Conservation (phyloP, 495 filamentous ascomycete genomes). For the Cetradonia linearis region DNA sequence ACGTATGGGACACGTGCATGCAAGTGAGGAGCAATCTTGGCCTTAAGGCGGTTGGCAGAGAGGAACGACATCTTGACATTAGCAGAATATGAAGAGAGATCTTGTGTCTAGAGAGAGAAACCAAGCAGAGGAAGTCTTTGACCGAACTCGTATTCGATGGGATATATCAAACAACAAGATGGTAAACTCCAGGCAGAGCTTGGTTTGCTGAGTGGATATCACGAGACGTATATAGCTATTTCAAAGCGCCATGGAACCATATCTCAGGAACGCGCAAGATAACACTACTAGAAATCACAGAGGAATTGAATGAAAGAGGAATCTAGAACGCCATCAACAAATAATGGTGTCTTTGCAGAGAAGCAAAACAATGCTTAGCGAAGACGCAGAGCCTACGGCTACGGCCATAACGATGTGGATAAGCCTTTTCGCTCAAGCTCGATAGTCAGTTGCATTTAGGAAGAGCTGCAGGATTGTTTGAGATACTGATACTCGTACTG, state of each 20-base stretch:
- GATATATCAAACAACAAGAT: background rate
- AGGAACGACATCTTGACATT: conserved; percentile 28
- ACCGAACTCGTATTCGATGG: background rate
- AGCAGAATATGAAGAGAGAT: background rate
- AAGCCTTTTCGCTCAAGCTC: background rate
- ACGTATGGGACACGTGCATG: conserved; percentile 31
- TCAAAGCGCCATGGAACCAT: no score
- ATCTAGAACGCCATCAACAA: conserved; percentile 7
- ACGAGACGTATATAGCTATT: conserved; percentile 6
- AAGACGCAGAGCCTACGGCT: conserved; percentile 6
- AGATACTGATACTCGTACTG: background rate
- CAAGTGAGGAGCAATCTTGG: conserved; percentile 30
- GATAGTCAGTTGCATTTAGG: background rate
- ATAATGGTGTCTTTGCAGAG: background rate
- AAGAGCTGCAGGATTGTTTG: background rate
- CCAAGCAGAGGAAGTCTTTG: background rate
- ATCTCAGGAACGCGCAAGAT: conserved; percentile 2
- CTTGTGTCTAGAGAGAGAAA: background rate
- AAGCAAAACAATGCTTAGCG: conserved; percentile 1
- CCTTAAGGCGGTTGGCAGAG: conserved; percentile 29
- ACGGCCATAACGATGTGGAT: background rate
- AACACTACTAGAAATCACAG: background rate
- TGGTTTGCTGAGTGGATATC: background rate
- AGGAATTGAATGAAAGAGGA: background rate
- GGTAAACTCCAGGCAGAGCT: background rate